Evolutionary conservation across 192 early-diverging fungal genomes (phyloP).

Genomic region (Phlyctochytrium planicorne): DNA sequence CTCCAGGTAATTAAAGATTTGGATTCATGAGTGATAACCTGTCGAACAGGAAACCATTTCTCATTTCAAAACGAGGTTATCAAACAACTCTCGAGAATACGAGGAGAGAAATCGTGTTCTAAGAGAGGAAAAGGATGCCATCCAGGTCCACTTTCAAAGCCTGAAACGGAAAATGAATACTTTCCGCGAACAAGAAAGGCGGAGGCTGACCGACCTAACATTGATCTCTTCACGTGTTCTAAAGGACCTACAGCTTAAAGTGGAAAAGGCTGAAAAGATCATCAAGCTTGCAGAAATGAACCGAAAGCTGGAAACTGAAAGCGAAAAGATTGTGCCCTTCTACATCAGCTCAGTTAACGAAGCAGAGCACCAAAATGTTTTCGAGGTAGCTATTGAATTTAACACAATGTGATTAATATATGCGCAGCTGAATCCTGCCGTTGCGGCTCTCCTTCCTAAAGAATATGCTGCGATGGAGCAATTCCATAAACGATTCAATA

Average conservation of each 20-base stretch:
- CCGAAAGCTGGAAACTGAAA: slow-evolving; percentile 60
- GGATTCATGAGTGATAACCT: not conserved
- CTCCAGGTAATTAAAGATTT: slow-evolving; percentile 38
- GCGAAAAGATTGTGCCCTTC: slow-evolving; percentile 55
- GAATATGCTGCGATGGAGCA: slow-evolving; percentile 56
- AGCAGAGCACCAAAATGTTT: not conserved
- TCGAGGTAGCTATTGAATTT: slow-evolving; percentile 14
- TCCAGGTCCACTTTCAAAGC: slow-evolving; percentile 54
- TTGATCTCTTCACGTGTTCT: slow-evolving; percentile 44
- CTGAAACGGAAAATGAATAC: slow-evolving; percentile 57
- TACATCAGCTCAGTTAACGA: slow-evolving; percentile 33
- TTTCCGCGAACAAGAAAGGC: slow-evolving; percentile 52
- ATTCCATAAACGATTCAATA: slow-evolving; percentile 64
- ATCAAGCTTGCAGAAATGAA: slow-evolving; percentile 66
- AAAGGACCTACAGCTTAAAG: slow-evolving; percentile 47
- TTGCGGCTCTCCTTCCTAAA: slow-evolving; percentile 34
- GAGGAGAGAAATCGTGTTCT: slow-evolving; percentile 49
- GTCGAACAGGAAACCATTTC: slow-evolving; percentile 50
- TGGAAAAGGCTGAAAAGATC: slow-evolving; percentile 59
- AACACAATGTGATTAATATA: not conserved
- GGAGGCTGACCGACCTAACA: slow-evolving; percentile 50
- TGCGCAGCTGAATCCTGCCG: slow-evolving; percentile 18
- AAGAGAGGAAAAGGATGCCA: slow-evolving; percentile 54
- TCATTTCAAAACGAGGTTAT: slow-evolving; percentile 45
- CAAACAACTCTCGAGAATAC: slow-evolving; percentile 47